Evolutionary conservation across 108 stramenopile species (phyloP).

Genomic region (Cyclostephanos invisitatus): DNA sequence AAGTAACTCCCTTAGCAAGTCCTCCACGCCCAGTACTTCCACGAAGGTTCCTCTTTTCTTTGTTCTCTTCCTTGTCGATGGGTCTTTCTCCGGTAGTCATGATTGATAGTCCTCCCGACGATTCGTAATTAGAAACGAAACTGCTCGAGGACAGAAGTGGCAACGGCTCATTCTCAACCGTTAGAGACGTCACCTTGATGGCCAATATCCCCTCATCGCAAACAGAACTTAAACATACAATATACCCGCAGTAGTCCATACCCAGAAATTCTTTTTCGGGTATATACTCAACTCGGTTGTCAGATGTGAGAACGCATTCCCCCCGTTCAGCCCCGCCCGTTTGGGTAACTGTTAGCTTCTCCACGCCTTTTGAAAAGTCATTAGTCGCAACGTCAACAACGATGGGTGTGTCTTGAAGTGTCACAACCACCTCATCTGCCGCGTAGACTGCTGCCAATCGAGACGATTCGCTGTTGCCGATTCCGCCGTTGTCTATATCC

Average conservation of each 20-base stretch:
- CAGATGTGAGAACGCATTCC: slow-evolving; percentile 18
- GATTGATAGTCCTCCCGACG: neutral
- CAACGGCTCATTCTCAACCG: neutral
- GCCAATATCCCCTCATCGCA: slow-evolving; percentile 46
- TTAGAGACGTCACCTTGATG: slow-evolving; percentile 26
- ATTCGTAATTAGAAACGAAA: neutral
- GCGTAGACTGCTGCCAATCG: slow-evolving; percentile 22
- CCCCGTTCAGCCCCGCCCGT: slow-evolving; percentile 33
- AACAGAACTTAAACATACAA: slow-evolving; percentile 16
- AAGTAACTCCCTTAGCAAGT: too few relatives aligned
- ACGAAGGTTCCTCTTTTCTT: neutral
- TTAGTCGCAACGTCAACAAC: slow-evolving; percentile 29
- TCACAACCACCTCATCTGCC: slow-evolving; percentile 30
- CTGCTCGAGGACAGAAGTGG: neutral
- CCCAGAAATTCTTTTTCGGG: slow-evolving; percentile 29
- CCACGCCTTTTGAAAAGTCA: slow-evolving; percentile 23
- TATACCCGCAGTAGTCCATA: slow-evolving; percentile 31
- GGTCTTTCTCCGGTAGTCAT: neutral
- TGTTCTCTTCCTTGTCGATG: neutral
- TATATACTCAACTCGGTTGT: slow-evolving; percentile 23
- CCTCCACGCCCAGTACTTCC: neutral
- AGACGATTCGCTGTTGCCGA: too few relatives aligned
- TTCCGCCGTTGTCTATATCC: too few relatives aligned
- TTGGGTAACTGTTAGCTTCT: slow-evolving; percentile 13
- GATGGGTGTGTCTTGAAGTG: slow-evolving; percentile 19